Evolutionary conservation across 768 basidiomycete genomes (phyloP).

Genomic region (Boletus sp.): DNA sequence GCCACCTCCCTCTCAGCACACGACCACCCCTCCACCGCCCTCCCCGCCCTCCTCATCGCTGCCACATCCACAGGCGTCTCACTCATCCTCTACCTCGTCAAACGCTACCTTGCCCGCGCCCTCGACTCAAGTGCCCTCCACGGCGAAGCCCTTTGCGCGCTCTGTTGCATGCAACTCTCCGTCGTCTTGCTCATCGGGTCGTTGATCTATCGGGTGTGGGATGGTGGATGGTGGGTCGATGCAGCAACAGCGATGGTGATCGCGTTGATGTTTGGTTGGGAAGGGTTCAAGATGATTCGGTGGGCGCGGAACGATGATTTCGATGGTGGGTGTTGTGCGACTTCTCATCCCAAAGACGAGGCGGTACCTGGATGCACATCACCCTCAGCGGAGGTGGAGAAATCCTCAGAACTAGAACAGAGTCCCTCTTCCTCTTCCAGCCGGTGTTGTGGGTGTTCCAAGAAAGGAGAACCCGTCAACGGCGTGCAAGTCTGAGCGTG

Average conservation of each 20-base stretch:
- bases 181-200: slow-evolving; percentile 42
- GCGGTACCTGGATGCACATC: background rate
- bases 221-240: slow-evolving; percentile 51
- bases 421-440: background rate
- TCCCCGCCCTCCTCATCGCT: slow-evolving; percentile 43
- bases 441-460: background rate
- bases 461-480: background rate
- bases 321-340: slow-evolving; percentile 39
- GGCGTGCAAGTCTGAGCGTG: slow-evolving; percentile 9
- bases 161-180: slow-evolving; percentile 45
- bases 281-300: slow-evolving; percentile 42
- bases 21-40: slow-evolving; percentile 38
- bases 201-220: slow-evolving; percentile 40
- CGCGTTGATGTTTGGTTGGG: slow-evolving; percentile 43
- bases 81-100: slow-evolving; percentile 43
- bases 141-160: slow-evolving; percentile 44
- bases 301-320: slow-evolving; percentile 38
- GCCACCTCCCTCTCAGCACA: slow-evolving; percentile 35
- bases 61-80: slow-evolving; percentile 39
- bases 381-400: background rate
- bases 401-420: background rate
- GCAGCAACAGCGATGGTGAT: slow-evolving; percentile 42
- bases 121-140: slow-evolving; percentile 45
- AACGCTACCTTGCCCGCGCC: slow-evolving; percentile 43
- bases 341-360: background rate